Conservation (phyloP, 805 yeast species). For the Komagataella phaffii region DNA sequence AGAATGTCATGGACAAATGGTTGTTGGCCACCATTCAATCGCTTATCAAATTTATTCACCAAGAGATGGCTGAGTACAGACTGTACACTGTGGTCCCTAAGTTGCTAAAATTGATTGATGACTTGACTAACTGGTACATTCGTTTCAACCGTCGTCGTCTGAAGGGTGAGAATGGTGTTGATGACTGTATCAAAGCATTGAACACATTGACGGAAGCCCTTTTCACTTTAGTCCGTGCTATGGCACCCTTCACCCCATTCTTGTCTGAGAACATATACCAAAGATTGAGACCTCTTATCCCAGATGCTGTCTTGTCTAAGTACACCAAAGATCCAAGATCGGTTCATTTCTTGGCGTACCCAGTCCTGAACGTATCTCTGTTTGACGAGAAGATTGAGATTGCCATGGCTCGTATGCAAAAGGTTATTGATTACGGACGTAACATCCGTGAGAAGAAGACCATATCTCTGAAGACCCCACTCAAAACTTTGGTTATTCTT, state of each 20-base stretch:
- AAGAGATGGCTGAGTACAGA: slow-evolving; percentile 83
- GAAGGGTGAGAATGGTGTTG: slow-evolving; percentile 83
- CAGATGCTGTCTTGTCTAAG: slow-evolving; percentile 37
- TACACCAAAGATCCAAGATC: slow-evolving; percentile 56
- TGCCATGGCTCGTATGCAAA: slow-evolving; percentile 92
- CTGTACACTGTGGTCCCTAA: slow-evolving; percentile 94
- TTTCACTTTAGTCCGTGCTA: slow-evolving; percentile 79
- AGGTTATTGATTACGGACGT: slow-evolving; percentile 92
- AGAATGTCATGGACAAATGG: slow-evolving; percentile 97
- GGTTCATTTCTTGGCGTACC: slow-evolving; percentile 90
- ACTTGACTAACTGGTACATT: slow-evolving; percentile 96
- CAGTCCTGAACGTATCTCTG: slow-evolving; percentile 66
- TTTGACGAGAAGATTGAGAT: slow-evolving; percentile 74
- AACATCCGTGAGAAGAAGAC: slow-evolving; percentile 92
- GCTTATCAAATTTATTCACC: slow-evolving; percentile 70
- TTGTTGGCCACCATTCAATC: slow-evolving; percentile 92
- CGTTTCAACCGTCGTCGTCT: slow-evolving; percentile 96
- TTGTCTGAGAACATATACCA: slow-evolving; percentile 83
- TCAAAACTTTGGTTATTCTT: slow-evolving; percentile 74
- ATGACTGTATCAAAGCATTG: slow-evolving; percentile 76
- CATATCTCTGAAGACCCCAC: slow-evolving; percentile 89
- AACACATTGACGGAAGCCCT: slow-evolving; percentile 87
- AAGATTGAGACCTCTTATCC: slow-evolving; percentile 49
- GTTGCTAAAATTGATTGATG: slow-evolving; percentile 77
- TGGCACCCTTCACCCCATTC: slow-evolving; percentile 99